phyloP scores from a whole-genome alignment of 441 rosid genomes.

The Oxalis stricta region DNA sequence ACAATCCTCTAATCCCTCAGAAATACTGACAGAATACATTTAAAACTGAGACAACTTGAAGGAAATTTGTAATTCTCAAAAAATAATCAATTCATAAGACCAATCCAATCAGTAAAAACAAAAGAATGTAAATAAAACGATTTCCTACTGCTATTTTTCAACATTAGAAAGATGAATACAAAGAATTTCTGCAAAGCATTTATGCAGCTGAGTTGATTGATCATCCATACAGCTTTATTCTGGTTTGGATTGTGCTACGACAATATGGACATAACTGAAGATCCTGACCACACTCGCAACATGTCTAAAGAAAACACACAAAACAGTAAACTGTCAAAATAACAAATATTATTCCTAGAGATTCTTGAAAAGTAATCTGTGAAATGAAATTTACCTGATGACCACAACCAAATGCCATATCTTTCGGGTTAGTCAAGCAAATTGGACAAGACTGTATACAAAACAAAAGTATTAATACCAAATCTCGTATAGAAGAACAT shows the following conservation, averaged over 20 bases:
- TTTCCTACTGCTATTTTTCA: too few species aligned
- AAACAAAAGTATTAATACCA: not conserved
- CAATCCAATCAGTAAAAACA: too few species aligned
- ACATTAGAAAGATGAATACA: too few species aligned
- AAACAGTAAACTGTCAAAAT: not conserved
- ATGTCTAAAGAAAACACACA: slow-evolving; percentile 44
- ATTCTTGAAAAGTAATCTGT: not conserved
- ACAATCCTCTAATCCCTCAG: too few species aligned
- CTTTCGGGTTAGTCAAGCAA: slow-evolving; percentile 36
- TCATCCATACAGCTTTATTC: slow-evolving; percentile 54
- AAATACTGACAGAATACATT: too few species aligned
- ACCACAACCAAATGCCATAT: slow-evolving; percentile 60
- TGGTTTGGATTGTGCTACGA: slow-evolving; percentile 31
- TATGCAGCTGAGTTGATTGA: too few species aligned
- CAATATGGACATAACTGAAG: slow-evolving; percentile 49
- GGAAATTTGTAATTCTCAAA: too few species aligned
- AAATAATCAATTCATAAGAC: too few species aligned
- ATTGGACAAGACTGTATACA: slow-evolving; percentile 42
- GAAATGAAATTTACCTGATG: slow-evolving; percentile 37
- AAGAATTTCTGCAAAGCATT: too few species aligned
- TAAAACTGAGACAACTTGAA: too few species aligned
- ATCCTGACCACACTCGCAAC: slow-evolving; percentile 52
- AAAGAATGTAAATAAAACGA: too few species aligned
- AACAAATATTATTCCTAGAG: not conserved
- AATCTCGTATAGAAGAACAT: slow-evolving; percentile 15